phyloP scores from a whole-genome alignment of 306 rosid species.

The Vigna trinervia region DNA sequence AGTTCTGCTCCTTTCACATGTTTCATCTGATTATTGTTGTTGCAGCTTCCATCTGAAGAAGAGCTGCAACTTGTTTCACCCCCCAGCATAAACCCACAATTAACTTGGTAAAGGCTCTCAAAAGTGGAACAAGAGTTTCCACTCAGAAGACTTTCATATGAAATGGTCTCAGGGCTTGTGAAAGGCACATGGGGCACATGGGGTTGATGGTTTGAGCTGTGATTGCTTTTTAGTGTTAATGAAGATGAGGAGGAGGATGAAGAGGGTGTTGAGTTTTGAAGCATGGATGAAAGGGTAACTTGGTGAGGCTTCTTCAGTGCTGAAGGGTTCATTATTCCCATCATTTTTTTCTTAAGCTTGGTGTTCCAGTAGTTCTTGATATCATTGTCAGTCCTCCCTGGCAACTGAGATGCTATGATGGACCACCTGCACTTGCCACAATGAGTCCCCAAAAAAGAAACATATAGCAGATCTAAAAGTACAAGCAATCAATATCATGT shows the following conservation, averaged over 20 bases:
- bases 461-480: conserved; percentile 38
- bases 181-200: conserved; percentile 45
- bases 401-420: conserved; percentile 84
- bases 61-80: conserved; percentile 73
- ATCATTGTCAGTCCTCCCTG: conserved; percentile 93
- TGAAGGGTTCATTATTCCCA: conserved; percentile 46
- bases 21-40: conserved; percentile 36
- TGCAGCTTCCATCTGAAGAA: conserved; percentile 62
- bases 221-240: conserved; percentile 45
- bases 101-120: conserved; percentile 33
- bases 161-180: conserved; percentile 45
- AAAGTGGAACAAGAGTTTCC: conserved; percentile 46
- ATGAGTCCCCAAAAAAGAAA: conserved; percentile 6
- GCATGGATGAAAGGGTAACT: conserved; percentile 43
- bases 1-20: conserved; percentile 45
- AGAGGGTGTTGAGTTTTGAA: conserved; percentile 42
- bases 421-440: conserved; percentile 75
- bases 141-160: conserved; percentile 54
- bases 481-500: not conserved
- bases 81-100: conserved; percentile 53
- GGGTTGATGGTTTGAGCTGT: conserved; percentile 39
- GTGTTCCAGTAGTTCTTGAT: conserved; percentile 98
- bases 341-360: conserved; percentile 82
- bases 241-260: conserved; percentile 35
- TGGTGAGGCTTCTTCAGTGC: conserved; percentile 50